Percentiles rank a stretch among this genome's conserved stretches.
Evolutionary conservation across 805 yeast species (phyloP).

Genomic region (Lipomyces mesembrius): DNA sequence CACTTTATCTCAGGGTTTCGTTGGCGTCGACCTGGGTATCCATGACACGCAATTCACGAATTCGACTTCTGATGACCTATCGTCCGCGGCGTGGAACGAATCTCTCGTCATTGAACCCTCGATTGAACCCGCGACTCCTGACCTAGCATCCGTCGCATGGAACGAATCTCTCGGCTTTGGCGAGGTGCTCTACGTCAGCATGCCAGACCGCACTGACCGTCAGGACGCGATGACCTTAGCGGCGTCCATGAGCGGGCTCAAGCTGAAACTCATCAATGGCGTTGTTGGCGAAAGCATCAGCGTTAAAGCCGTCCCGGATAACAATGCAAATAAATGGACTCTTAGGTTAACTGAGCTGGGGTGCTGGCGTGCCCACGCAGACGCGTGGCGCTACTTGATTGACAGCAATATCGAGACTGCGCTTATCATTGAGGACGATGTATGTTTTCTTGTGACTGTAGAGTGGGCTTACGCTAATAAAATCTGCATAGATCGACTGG

Average conservation of each 20-base stretch:
- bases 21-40: not conserved
- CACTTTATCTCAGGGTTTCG: not conserved
- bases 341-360: conserved; percentile 12
- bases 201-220: conserved; percentile 29
- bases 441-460: conserved; percentile 13
- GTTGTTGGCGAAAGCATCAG: conserved; percentile 19
- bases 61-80: not conserved
- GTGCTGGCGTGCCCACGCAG: conserved; percentile 27
- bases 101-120: not conserved
- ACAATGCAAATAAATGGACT: not conserved
- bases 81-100: conserved; percentile 10
- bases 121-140: not conserved
- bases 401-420: conserved; percentile 20
- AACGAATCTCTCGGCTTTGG: conserved; percentile 30
- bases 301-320: conserved; percentile 19
- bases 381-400: conserved; percentile 24
- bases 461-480: not conserved
- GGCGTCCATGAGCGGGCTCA: conserved; percentile 23
- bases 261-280: conserved; percentile 17
- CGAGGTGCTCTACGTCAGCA: conserved; percentile 20
- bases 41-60: not conserved
- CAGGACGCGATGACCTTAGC: conserved; percentile 20
- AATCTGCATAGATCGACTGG: conserved; percentile 12
- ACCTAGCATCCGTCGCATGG: conserved; percentile 7
- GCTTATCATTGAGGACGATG: conserved; percentile 26